A percentile compares a stretch with the other conserved stretches of the same genome.
Evolutionary conservation across 2,329 filamentous ascomycete genomes (phyloP).

Genomic region (Dothideomycetes sp.): DNA sequence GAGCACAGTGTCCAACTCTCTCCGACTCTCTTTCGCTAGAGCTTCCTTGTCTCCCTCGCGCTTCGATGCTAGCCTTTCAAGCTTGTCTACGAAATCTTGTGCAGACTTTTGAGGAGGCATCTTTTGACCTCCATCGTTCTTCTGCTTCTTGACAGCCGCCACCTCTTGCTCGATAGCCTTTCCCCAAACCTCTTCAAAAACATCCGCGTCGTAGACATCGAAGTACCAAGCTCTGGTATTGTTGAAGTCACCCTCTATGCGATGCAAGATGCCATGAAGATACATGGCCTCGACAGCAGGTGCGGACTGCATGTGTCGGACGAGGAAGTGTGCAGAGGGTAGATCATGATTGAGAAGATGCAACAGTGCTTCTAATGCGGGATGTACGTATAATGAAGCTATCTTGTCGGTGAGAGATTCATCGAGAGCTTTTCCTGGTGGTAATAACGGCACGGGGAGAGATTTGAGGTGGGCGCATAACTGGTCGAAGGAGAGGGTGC

Average conservation of each 20-base stretch:
- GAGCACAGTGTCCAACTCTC: slow-evolving; percentile 35
- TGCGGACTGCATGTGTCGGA: slow-evolving; percentile 42
- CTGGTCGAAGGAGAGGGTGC: slow-evolving; percentile 20
- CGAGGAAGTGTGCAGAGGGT: slow-evolving; percentile 42
- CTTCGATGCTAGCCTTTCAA: slow-evolving; percentile 31
- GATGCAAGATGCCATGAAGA: slow-evolving; percentile 42
- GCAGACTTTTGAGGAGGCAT: slow-evolving; percentile 17
- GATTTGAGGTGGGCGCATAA: slow-evolving; percentile 25
- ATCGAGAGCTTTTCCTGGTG: slow-evolving; percentile 20
- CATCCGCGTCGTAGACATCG: slow-evolving; percentile 33
- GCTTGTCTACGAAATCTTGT: slow-evolving; percentile 26
- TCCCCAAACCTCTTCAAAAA: slow-evolving; percentile 29
- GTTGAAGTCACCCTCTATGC: slow-evolving; percentile 42
- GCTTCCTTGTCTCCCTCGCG: slow-evolving; percentile 22
- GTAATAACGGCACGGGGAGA: slow-evolving; percentile 22
- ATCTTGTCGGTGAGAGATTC: slow-evolving; percentile 22
- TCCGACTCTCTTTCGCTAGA: slow-evolving; percentile 28
- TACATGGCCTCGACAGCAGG: slow-evolving; percentile 44
- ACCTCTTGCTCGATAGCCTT: slow-evolving; percentile 8
- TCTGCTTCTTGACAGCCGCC: neutral
- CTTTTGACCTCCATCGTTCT: slow-evolving; percentile 9
- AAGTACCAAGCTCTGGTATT: slow-evolving; percentile 42
- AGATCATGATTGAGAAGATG: slow-evolving; percentile 46
- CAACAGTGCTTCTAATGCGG: slow-evolving; percentile 39
- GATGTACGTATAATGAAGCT: slow-evolving; percentile 21